Percentiles rank a stretch among this genome's conserved stretches.
phyloP scores from a whole-genome alignment of 2,329 filamentous ascomycete species.

The Beauveria medogensis region DNA sequence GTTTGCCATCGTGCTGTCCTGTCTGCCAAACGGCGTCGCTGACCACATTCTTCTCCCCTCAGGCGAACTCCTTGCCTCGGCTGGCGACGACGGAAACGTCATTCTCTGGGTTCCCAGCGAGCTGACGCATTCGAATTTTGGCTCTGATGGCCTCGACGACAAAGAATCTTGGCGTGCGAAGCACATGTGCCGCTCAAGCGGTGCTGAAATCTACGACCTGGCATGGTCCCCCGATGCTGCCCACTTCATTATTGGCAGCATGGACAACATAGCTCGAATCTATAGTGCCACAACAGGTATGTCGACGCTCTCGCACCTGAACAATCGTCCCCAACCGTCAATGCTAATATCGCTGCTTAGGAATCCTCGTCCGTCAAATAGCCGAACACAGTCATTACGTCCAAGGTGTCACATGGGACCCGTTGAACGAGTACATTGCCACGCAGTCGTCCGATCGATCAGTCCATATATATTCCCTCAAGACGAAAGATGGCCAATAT shows the following conservation, averaged over 20 bases:
- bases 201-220: constrained; percentile 94
- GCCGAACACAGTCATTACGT: constrained; percentile 98
- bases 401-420: constrained; percentile 97
- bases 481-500: constrained; percentile 93
- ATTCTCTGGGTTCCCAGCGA: constrained; percentile 93
- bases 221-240: constrained; percentile 97
- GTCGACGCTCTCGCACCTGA: constrained; percentile 17
- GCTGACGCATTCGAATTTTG: constrained; percentile 59
- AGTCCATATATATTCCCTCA: constrained; percentile 93
- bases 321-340: background rate
- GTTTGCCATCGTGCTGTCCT: background rate
- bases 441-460: constrained; percentile 97
- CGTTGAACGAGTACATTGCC: constrained; percentile 93
- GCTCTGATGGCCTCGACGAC: constrained; percentile 80
- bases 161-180: constrained; percentile 96
- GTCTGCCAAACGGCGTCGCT: constrained; percentile 10
- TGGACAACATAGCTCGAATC: constrained; percentile 97
- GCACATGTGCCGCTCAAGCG: constrained; percentile 93
- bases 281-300: constrained; percentile 88
- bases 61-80: constrained; percentile 91
- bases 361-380: constrained; percentile 74
- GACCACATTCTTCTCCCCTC: constrained; percentile 13
- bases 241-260: constrained; percentile 97
- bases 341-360: constrained; percentile 22
- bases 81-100: constrained; percentile 94